These are phyloP conservation scores for Nitzschia palea DNA, from an alignment of 108 stramenopile genomes.

Conservation along the genomic window DNA sequence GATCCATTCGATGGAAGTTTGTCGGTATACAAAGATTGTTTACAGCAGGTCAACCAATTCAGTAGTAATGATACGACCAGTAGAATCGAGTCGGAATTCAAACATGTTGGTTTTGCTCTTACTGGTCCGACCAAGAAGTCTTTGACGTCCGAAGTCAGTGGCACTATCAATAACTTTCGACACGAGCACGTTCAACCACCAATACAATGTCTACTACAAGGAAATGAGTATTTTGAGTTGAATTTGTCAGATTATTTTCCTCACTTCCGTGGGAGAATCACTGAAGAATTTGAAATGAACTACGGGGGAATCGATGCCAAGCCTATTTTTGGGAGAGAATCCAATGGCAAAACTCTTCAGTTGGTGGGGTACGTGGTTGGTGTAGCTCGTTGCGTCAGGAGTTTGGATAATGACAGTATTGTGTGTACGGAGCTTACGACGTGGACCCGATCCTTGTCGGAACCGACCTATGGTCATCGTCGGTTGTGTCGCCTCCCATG, in stretches of 20 bases:
- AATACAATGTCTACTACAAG: constrained; percentile 30
- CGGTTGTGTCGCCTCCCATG: constrained; percentile 41
- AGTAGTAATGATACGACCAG: background rate
- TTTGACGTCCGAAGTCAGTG: too few relatives aligned
- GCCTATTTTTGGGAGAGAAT: constrained; percentile 20
- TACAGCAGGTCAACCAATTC: constrained; percentile 26
- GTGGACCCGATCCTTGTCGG: constrained; percentile 1
- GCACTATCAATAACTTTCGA: constrained; percentile 5
- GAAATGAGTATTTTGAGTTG: constrained; percentile 43
- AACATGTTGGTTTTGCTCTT: too few relatives aligned
- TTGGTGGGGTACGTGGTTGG: constrained; percentile 29
- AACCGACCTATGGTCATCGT: background rate
- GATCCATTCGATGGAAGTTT: constrained; percentile 61
- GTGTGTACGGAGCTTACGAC: background rate
- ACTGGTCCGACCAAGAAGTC: too few relatives aligned
- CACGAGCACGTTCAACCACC: too few relatives aligned
- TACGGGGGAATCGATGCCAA: constrained; percentile 58
- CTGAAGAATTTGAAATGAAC: constrained; percentile 46
- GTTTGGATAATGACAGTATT: background rate
- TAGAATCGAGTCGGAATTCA: background rate
- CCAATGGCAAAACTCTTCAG: background rate
- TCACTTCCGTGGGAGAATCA: background rate
- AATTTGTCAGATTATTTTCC: constrained; percentile 56
- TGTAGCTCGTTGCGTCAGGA: constrained; percentile 30
- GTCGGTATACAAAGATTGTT: constrained; percentile 31